Percentiles rank a stretch among this genome's conserved stretches.
Evolutionary conservation across 345 rosid genomes (phyloP).

Genomic region (Stellera chamaejasme): DNA sequence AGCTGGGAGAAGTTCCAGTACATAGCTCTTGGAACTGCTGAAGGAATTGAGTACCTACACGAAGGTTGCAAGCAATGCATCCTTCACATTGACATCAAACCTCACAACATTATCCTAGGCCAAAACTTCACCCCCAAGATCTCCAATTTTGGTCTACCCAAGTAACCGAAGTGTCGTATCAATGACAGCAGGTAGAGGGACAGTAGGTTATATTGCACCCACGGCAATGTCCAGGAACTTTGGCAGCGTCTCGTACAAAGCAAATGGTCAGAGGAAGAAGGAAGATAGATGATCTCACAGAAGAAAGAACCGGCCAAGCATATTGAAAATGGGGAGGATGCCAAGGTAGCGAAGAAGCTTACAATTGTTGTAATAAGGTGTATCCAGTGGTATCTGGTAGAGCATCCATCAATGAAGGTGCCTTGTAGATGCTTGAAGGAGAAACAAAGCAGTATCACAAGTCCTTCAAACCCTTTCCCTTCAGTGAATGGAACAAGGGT

Average conservation of each 20-base stretch:
- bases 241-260: constrained; percentile 9
- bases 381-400: constrained; percentile 7
- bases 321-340: constrained; percentile 5
- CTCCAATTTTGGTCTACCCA: constrained; percentile 12
- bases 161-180: constrained; percentile 5
- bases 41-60: constrained; percentile 10
- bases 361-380: constrained; percentile 13
- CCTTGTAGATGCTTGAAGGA: constrained; percentile 5
- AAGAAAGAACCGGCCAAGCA: constrained; percentile 3
- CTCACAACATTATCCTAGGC: constrained; percentile 12
- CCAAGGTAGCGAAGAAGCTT: constrained; percentile 2
- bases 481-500: neutral
- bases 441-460: neutral
- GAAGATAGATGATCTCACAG: constrained; percentile 2
- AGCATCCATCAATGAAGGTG: constrained; percentile 8
- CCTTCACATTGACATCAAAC: constrained; percentile 15
- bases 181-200: constrained; percentile 8
- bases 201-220: constrained; percentile 10
- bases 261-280: constrained; percentile 24
- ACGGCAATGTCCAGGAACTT: constrained; percentile 6
- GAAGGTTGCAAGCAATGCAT: constrained; percentile 10
- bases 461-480: constrained; percentile 5
- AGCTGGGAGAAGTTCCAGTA: constrained; percentile 6
- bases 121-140: constrained; percentile 11
- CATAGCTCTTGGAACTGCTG: constrained; percentile 3